Base-by-base conservation (phyloP, 2,329 filamentous ascomycete species). In the Nemania bipapillata region DNA sequence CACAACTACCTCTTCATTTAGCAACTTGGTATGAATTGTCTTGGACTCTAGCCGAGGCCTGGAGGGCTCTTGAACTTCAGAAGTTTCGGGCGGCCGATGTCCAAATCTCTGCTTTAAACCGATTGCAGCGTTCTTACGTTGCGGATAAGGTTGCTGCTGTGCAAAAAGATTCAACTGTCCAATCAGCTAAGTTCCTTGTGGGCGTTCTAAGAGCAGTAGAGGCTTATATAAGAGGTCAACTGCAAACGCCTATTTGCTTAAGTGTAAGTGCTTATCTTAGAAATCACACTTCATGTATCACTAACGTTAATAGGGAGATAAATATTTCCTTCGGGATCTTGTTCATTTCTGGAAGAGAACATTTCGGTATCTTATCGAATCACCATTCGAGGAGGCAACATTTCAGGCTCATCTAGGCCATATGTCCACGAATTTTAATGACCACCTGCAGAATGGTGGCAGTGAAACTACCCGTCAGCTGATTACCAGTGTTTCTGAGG, bases 401-500 rank as follows among this genome's bases (percentile, higher is more conserved):
- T 91, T 91, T 77, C 89, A 89, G 75, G 89, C 88, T 30, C 88
- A 90, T 74, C 78, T 91, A 15, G 80, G 82, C 0, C 84, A 87
- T 61, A 85, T 86, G 6, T 80, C 81, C 0, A 80, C 81, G 24
- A 77, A 84, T 8, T 66, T 88, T 1, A 77, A 79, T n/a, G 75
- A 76, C 2, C 77, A 79, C 24, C 58, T 80, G 4, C 68, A 70
- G 2, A 68, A 74, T 2, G 42, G 70, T 1, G 73, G 74, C 8
- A 73, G 79, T 8, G 64, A 66, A 1, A 76, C 70, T n/a, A 74
- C 79, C 37, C 76, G 74, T 2, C 76, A 81, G 1, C 80, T 88
- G n/a, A 75, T 83, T 3, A 73, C 75, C 1, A 70, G 76, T 9
- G 76, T 87, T 40, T 73, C 83, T 1, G 74, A 79, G 0, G 82